Percentiles rank a stretch among this genome's conserved stretches.
Evolutionary conservation across 2,329 filamentous ascomycete genomes (phyloP).

Genomic region (Ascochyta lentis): DNA sequence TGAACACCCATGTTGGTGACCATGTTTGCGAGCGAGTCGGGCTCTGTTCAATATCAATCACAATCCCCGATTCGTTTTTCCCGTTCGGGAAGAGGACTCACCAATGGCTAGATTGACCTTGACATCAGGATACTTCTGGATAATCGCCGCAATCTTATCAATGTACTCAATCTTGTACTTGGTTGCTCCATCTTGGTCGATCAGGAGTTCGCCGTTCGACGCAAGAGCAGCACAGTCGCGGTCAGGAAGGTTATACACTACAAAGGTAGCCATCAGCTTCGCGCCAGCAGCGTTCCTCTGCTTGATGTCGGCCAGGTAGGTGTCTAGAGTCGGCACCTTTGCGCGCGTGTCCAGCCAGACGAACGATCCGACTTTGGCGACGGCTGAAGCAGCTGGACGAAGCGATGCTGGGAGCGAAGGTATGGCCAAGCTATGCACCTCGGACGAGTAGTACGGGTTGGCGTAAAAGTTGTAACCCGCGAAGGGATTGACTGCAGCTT

Average conservation of each 20-base stretch:
- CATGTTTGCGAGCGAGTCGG: slow-evolving; percentile 67
- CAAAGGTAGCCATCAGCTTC: slow-evolving; percentile 59
- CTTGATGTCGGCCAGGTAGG: slow-evolving; percentile 57
- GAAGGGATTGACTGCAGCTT: slow-evolving; percentile 60
- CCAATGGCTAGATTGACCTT: slow-evolving; percentile 59
- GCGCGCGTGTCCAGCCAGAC: slow-evolving; percentile 60
- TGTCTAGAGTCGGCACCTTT: slow-evolving; percentile 58
- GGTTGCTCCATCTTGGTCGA: slow-evolving; percentile 59
- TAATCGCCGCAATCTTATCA: slow-evolving; percentile 59
- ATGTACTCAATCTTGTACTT: slow-evolving; percentile 61
- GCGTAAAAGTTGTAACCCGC: slow-evolving; percentile 58
- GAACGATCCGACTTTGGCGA: slow-evolving; percentile 60
- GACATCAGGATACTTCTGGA: slow-evolving; percentile 62
- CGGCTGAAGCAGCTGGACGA: slow-evolving; percentile 57
- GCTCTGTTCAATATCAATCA: slow-evolving; percentile 49
- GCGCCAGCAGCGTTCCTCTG: slow-evolving; percentile 57
- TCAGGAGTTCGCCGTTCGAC: slow-evolving; percentile 67
- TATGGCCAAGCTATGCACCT: slow-evolving; percentile 63
- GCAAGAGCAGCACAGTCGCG: slow-evolving; percentile 69
- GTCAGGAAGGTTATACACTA: slow-evolving; percentile 69
- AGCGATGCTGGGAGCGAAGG: slow-evolving; percentile 65
- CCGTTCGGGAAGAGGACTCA: slow-evolving; percentile 23
- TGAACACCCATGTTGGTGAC: slow-evolving; percentile 64
- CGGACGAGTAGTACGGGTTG: slow-evolving; percentile 61
- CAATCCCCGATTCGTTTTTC: neutral